Percentiles rank a stretch among this genome's conserved stretches.
Conservation (phyloP, 106 monocot genomes). For the Phalaenopsis equestris region DNA sequence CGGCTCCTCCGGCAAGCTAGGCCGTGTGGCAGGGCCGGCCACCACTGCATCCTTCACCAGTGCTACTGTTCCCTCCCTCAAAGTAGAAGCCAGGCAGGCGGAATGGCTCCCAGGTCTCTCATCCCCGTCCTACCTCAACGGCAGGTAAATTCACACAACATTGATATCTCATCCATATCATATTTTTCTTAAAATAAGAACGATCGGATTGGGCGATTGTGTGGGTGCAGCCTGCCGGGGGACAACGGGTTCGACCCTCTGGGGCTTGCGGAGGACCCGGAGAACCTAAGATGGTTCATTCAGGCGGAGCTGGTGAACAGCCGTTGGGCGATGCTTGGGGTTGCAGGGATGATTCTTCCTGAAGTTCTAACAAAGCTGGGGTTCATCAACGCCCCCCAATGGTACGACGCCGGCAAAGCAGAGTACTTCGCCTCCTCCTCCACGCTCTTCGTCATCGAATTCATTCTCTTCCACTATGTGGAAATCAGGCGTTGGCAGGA, state of each 20-base stretch:
- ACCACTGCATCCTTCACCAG: neutral
- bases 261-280: conserved; percentile 88
- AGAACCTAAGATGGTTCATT: conserved; percentile 82
- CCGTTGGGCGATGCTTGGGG: conserved; percentile 95
- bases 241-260: conserved; percentile 97
- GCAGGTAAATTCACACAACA: conserved; percentile 34
- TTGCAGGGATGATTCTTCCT: conserved; percentile 84
- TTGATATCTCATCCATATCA: no score
- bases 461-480: conserved; percentile 95
- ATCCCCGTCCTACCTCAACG: conserved; percentile 74
- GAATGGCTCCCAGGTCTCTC: conserved; percentile 93
- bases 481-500: conserved; percentile 98
- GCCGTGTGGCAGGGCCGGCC: conserved; percentile 4
- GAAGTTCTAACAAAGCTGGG: conserved; percentile 87
- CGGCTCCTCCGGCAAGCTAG: conserved; percentile 45
- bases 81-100: conserved; percentile 79
- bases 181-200: no score
- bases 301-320: conserved; percentile 88
- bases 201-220: no score
- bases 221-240: conserved; percentile 53
- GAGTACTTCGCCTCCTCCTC: conserved; percentile 96
- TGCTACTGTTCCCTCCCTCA: conserved; percentile 14
- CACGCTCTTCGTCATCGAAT: conserved; percentile 94
- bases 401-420: conserved; percentile 84
- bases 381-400: conserved; percentile 68